phyloP scores from a whole-genome alignment of 306 rosid species.

The Vigna radiata region DNA sequence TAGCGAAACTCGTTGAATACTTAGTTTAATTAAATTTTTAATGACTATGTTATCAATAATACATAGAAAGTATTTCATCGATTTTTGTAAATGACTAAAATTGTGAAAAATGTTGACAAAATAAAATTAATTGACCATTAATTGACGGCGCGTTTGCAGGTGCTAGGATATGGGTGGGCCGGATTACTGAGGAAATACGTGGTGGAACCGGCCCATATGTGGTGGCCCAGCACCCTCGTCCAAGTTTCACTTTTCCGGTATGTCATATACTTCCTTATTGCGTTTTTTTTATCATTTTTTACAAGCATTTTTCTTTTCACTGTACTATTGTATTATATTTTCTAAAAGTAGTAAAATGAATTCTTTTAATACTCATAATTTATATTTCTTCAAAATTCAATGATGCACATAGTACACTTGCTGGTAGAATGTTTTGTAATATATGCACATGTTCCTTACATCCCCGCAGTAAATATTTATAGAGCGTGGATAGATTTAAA shows the following conservation, averaged over 20 bases:
- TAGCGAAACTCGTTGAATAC: too few species aligned
- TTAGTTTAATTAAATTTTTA: too few species aligned
- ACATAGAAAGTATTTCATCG: too few species aligned
- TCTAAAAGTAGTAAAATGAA: not conserved
- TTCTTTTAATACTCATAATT: not conserved
- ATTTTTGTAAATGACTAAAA: too few species aligned
- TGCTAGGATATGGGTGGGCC: slow-evolving; percentile 90
- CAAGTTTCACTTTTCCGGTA: slow-evolving; percentile 91
- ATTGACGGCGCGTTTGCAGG: slow-evolving; percentile 48
- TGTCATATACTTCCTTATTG: not conserved
- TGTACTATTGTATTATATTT: not conserved
- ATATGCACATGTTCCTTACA: not conserved
- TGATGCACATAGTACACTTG: not conserved
- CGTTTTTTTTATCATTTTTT: not conserved
- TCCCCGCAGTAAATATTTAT: not conserved
- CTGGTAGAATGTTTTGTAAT: not conserved
- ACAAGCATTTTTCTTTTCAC: not conserved
- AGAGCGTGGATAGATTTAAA: not conserved
- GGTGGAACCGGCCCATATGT: slow-evolving; percentile 93
- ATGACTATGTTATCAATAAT: too few species aligned
- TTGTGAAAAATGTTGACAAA: too few species aligned
- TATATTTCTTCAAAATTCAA: not conserved
- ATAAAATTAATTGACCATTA: not conserved
- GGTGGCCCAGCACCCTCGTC: slow-evolving; percentile 92
- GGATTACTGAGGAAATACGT: slow-evolving; percentile 83